phyloP scores from a whole-genome alignment of 768 basidiomycete species.

The Termitomyces sp. region DNA sequence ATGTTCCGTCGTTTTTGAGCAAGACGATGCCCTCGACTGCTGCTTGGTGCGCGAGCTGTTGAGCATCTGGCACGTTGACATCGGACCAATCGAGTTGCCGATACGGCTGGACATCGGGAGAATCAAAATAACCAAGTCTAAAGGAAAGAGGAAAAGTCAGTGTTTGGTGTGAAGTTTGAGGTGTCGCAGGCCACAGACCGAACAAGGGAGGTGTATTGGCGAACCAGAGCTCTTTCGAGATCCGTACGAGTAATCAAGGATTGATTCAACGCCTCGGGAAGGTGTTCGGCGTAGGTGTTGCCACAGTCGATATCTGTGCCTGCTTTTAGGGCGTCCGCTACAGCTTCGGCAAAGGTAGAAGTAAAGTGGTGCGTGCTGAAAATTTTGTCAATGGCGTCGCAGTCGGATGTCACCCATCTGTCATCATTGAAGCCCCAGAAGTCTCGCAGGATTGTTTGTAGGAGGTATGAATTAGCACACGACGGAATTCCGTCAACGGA shows the following conservation, averaged over 20 bases:
- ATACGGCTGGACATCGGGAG: slow-evolving; percentile 47
- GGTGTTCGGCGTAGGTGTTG: slow-evolving; percentile 40
- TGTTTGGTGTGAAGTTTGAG: background rate
- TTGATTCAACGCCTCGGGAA: slow-evolving; percentile 48
- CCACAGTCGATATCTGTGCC: slow-evolving; percentile 60
- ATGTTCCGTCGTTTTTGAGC: slow-evolving; percentile 60
- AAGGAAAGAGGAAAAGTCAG: background rate
- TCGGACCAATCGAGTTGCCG: slow-evolving; percentile 48
- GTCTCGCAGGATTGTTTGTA: slow-evolving; percentile 51
- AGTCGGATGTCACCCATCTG: slow-evolving; percentile 57
- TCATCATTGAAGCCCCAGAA: slow-evolving; percentile 51
- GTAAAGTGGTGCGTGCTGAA: slow-evolving; percentile 51
- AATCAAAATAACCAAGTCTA: slow-evolving; percentile 60
- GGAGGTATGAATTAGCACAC: slow-evolving; percentile 52
- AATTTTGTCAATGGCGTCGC: slow-evolving; percentile 53
- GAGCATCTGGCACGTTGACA: slow-evolving; percentile 46
- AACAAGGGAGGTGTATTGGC: slow-evolving; percentile 53
- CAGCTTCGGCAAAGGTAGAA: slow-evolving; percentile 41
- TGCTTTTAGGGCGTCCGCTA: slow-evolving; percentile 48
- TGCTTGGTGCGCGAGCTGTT: slow-evolving; percentile 47
- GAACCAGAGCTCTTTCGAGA: slow-evolving; percentile 41
- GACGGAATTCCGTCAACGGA: slow-evolving; percentile 59
- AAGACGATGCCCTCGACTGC: slow-evolving; percentile 57
- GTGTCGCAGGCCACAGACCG: slow-evolving; percentile 33
- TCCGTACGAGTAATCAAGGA: slow-evolving; percentile 44